Conservation (phyloP, 2,329 filamentous ascomycete species). For the Trichoderma simmonsii region DNA sequence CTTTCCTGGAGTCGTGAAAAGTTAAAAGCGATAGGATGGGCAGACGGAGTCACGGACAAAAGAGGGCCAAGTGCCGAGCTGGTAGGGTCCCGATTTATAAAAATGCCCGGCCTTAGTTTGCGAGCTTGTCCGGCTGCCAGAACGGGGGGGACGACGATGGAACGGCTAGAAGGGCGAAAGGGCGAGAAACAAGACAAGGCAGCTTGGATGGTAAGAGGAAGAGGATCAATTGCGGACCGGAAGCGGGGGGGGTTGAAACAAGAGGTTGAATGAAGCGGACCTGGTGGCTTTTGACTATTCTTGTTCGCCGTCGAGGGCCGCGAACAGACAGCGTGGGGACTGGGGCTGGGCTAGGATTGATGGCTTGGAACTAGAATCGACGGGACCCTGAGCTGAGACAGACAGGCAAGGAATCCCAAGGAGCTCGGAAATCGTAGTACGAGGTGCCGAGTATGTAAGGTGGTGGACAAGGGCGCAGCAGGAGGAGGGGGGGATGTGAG, state of each 20-base stretch:
- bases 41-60: not conserved
- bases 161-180: not conserved
- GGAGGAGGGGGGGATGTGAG: not conserved
- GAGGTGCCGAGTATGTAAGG: not conserved
- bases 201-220: not conserved
- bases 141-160: not conserved
- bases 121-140: not conserved
- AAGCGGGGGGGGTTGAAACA: slow-evolving; percentile 14
- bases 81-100: not conserved
- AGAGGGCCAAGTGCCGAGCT: not conserved
- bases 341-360: slow-evolving; percentile 11
- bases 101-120: not conserved
- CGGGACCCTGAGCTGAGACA: slow-evolving; percentile 20
- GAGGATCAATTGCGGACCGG: slow-evolving; percentile 16
- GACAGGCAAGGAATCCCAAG: slow-evolving; percentile 4
- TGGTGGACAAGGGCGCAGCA: not conserved
- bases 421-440: not conserved
- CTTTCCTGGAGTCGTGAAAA: slow-evolving; percentile 14
- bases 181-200: not conserved
- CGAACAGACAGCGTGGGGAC: slow-evolving; percentile 15
- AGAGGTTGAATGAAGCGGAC: slow-evolving; percentile 2
- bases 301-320: slow-evolving; percentile 14
- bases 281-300: slow-evolving; percentile 10
- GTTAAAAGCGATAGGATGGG: not conserved
- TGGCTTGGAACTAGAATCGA: slow-evolving; percentile 5